These are phyloP conservation scores for Fusarium concolor DNA, from an alignment of 2,329 filamentous ascomycete genomes.

Conservation along the genomic window DNA sequence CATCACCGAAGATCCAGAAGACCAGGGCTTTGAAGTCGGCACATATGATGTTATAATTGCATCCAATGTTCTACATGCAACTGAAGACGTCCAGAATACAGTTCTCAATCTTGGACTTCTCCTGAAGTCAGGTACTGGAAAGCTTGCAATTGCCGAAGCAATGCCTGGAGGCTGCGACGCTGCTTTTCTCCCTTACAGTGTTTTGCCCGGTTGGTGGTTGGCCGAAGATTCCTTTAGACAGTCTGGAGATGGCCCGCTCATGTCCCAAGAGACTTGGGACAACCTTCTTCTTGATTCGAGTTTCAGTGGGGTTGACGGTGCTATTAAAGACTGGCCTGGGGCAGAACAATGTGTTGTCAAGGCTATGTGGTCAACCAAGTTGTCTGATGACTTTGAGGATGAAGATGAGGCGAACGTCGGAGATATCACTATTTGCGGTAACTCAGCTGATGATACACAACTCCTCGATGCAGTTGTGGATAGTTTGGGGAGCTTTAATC, in stretches of 20 bases:
- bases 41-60: background rate
- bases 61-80: background rate
- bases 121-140: background rate
- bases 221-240: background rate
- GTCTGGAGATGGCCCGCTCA: background rate
- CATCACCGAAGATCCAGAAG: background rate
- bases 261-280: background rate
- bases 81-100: background rate
- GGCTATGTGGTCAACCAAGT: background rate
- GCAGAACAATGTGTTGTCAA: background rate
- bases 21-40: background rate
- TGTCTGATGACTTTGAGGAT: background rate
- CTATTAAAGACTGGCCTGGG: background rate
- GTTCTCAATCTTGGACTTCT: background rate
- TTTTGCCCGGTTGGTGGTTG: background rate
- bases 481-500: too few species aligned
- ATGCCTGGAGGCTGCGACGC: background rate
- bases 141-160: background rate
- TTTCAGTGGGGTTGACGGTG: background rate
- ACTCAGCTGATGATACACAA: background rate
- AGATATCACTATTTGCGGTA: background rate
- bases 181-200: background rate
- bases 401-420: background rate
- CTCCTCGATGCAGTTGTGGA: background rate
- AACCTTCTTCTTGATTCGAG: background rate